phyloP scores from a whole-genome alignment of 192 early-diverging fungal genomes.

The Entomortierella chlamydospora region DNA sequence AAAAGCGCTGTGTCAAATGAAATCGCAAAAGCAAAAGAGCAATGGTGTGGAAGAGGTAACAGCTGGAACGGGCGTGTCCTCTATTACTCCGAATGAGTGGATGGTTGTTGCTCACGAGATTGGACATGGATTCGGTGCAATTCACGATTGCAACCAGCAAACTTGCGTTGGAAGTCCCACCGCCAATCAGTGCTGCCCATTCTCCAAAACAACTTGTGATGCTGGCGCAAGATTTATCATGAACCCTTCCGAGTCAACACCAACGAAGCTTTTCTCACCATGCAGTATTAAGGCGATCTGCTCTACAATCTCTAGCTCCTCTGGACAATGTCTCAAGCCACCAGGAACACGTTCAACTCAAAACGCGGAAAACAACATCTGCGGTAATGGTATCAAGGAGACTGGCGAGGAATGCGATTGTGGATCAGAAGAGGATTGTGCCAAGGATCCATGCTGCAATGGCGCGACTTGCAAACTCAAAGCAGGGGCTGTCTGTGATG shows the following conservation, averaged over 20 bases:
- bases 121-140: slow-evolving; percentile 90
- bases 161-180: slow-evolving; percentile 70
- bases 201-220: slow-evolving; percentile 74
- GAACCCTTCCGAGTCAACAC: slow-evolving; percentile 78
- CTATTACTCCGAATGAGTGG: slow-evolving; percentile 89
- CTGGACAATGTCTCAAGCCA: slow-evolving; percentile 35
- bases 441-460: slow-evolving; percentile 87
- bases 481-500: slow-evolving; percentile 77
- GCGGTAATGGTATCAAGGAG: slow-evolving; percentile 95
- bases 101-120: slow-evolving; percentile 96
- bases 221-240: slow-evolving; percentile 75
- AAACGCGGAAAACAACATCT: slow-evolving; percentile 74
- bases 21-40: slow-evolving; percentile 59
- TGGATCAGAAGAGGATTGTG: slow-evolving; percentile 75
- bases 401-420: slow-evolving; percentile 93
- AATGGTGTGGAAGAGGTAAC: slow-evolving; percentile 66
- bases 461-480: slow-evolving; percentile 84
- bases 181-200: slow-evolving; percentile 72
- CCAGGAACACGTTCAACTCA: slow-evolving; percentile 51
- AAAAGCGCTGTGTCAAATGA: slow-evolving; percentile 73
- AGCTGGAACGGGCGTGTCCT: slow-evolving; percentile 87
- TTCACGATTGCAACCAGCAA: slow-evolving; percentile 84
- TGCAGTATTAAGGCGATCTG: slow-evolving; percentile 73
- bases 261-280: slow-evolving; percentile 74
- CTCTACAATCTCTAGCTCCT: slow-evolving; percentile 5